These are phyloP conservation scores for Penicillium sp. DNA, from an alignment of 2,329 filamentous ascomycete genomes.

Conservation along the genomic window DNA sequence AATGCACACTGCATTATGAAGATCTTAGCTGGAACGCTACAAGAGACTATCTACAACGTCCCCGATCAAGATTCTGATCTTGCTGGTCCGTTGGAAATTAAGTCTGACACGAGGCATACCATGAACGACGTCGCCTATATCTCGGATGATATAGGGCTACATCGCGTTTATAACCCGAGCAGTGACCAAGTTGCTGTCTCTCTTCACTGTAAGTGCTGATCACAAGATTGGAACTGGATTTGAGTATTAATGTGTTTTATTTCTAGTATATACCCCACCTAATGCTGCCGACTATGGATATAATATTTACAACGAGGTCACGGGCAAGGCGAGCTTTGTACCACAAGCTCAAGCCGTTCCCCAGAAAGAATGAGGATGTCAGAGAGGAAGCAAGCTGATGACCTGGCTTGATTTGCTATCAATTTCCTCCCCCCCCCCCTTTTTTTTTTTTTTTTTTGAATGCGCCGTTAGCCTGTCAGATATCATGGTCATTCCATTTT, in stretches of 20 bases:
- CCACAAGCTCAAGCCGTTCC: slow-evolving; percentile 19
- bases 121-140: slow-evolving; percentile 29
- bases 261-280: slow-evolving; percentile 26
- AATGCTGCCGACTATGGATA: slow-evolving; percentile 30
- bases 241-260: background rate
- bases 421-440: too few relatives aligned
- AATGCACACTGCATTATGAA: slow-evolving; percentile 35
- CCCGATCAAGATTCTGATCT: slow-evolving; percentile 12
- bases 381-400: background rate
- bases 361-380: background rate
- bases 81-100: slow-evolving; percentile 18
- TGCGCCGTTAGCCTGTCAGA: background rate
- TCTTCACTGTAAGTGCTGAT: slow-evolving; percentile 22
- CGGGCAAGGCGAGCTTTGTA: slow-evolving; percentile 23
- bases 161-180: slow-evolving; percentile 26
- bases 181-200: slow-evolving; percentile 25
- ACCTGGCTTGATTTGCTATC: background rate
- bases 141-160: slow-evolving; percentile 27
- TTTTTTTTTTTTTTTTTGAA: background rate
- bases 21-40: slow-evolving; percentile 24
- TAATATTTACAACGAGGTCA: slow-evolving; percentile 25
- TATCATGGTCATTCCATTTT: background rate
- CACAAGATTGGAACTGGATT: too few relatives aligned
- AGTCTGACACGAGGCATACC: slow-evolving; percentile 18
- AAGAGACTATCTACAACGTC: slow-evolving; percentile 23